Evolutionary conservation across 305 asterid genomes (phyloP).

Genomic region (Fraxinus sp.): DNA sequence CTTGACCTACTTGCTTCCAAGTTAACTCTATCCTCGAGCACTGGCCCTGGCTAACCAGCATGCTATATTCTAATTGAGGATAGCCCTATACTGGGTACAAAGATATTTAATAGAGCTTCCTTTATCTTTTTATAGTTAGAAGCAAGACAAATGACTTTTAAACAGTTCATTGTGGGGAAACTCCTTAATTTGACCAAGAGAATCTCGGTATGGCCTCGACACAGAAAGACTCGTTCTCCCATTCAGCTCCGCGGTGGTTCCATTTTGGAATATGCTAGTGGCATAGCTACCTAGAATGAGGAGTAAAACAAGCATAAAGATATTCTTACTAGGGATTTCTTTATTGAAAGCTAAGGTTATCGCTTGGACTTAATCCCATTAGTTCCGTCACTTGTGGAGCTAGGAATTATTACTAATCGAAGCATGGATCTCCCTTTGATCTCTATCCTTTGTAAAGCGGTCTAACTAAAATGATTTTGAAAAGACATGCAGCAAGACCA

Average conservation of each 20-base stretch:
- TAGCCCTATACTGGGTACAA: neutral
- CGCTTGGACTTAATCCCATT: neutral
- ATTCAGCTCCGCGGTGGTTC: neutral
- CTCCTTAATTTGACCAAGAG: neutral
- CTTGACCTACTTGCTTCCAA: neutral
- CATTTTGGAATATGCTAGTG: neutral
- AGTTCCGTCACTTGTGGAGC: neutral
- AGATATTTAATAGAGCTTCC: neutral
- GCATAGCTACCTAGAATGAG: neutral
- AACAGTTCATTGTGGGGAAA: neutral
- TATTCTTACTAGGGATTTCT: neutral
- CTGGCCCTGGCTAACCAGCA: neutral
- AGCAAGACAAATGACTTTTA: neutral
- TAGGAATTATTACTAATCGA: neutral
- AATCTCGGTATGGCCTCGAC: neutral
- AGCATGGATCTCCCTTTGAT: neutral
- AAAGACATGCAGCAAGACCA: neutral
- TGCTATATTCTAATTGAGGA: neutral
- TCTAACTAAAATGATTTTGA: neutral
- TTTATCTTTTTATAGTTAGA: neutral
- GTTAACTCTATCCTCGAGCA: neutral
- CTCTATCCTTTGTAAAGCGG: neutral
- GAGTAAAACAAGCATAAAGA: neutral
- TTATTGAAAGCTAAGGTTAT: neutral
- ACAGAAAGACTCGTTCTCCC: neutral